Conservation (phyloP, 371 early-diverging fungal genomes). For the Funneliformis caledonium region DNA sequence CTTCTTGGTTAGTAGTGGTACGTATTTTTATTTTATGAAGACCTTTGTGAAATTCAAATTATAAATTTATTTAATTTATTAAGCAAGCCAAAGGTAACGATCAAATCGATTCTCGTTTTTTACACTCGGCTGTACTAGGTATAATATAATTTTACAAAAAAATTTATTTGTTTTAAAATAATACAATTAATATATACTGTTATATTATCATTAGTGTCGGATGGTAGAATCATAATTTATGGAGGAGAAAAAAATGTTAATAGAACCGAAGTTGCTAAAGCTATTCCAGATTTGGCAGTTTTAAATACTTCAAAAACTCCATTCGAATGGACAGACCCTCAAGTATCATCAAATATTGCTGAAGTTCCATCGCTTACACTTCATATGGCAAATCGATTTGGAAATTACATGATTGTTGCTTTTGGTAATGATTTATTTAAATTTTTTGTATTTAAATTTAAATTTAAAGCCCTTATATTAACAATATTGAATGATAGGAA, state of each 20-base stretch:
- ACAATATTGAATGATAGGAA: too few species aligned
- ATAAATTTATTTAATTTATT: not conserved
- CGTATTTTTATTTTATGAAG: too few species aligned
- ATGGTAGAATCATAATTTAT: too few species aligned
- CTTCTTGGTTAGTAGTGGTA: not conserved
- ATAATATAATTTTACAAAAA: not conserved
- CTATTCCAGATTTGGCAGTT: not conserved
- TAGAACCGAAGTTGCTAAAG: too few species aligned
- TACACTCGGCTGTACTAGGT: constrained; percentile 2
- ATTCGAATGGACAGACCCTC: not conserved
- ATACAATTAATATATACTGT: not conserved
- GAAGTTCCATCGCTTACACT: not conserved
- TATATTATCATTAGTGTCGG: not conserved
- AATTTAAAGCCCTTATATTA: too few species aligned
- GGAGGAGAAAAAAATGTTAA: too few species aligned
- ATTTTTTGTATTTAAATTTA: too few species aligned
- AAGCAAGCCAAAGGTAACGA: not conserved
- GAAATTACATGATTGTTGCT: not conserved
- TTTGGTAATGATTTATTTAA: too few species aligned
- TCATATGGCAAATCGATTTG: not conserved
- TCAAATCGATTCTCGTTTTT: too few species aligned
- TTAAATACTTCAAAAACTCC: not conserved
- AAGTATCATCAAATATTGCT: not conserved
- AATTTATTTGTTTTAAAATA: not conserved
- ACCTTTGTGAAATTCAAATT: not conserved